These are phyloP conservation scores for Podila horticola DNA, from an alignment of 192 early-diverging fungal species.

Conservation along the genomic window DNA sequence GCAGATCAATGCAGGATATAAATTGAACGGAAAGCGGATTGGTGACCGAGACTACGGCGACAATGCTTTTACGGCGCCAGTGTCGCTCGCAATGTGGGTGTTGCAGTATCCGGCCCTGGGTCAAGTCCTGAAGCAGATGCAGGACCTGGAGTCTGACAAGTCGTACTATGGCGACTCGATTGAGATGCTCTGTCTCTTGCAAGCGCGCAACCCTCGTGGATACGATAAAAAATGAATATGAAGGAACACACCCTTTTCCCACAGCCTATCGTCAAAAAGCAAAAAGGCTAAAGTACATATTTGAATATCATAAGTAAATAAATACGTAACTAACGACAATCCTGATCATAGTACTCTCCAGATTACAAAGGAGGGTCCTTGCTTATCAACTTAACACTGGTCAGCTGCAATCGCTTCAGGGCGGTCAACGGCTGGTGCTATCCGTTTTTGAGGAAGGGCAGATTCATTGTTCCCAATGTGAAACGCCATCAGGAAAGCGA, in stretches of 20 bases:
- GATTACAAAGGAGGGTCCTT: no score
- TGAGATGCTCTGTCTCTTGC: conserved; percentile 51
- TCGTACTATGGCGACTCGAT: conserved; percentile 59
- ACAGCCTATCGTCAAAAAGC: background rate
- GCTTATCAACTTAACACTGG: no score
- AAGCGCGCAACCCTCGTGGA: conserved; percentile 23
- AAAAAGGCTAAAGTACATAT: background rate
- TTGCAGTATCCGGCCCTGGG: conserved; percentile 10
- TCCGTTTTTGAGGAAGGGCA: no score
- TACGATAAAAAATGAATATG: conserved; percentile 2
- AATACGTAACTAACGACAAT: no score
- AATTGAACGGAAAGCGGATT: conserved; percentile 43
- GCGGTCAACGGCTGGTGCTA: no score
- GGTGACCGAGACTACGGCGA: conserved; percentile 47
- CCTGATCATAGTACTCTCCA: no score
- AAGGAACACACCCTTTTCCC: background rate
- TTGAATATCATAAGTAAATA: no score
- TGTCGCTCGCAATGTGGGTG: conserved; percentile 49
- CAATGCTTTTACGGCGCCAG: conserved; percentile 56
- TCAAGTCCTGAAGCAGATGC: conserved; percentile 34
- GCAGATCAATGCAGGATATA: conserved; percentile 47
- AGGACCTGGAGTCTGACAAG: conserved; percentile 39
- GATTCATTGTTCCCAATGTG: no score
- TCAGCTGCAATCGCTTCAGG: no score
- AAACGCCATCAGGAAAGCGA: no score